Percentiles rank a stretch among this genome's conserved stretches.
phyloP scores from a whole-genome alignment of 108 stramenopile species.

The Cyclotella sp. region DNA sequence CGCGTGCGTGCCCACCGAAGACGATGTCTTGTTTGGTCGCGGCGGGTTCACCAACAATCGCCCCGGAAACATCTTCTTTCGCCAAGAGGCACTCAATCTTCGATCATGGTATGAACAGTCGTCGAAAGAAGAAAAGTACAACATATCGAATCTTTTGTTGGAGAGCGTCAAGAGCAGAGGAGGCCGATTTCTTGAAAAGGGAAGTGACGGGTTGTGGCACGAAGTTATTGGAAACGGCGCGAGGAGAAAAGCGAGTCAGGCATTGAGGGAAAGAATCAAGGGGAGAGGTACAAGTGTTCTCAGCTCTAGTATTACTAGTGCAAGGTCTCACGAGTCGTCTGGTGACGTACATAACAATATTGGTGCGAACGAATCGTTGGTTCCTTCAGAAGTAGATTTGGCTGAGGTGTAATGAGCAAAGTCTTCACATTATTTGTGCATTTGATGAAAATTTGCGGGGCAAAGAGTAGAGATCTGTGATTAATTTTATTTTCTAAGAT shows the following conservation, averaged over 20 bases:
- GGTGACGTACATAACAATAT: not conserved
- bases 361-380: not conserved
- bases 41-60: slow-evolving; percentile 76
- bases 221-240: slow-evolving; percentile 50
- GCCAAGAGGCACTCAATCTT: slow-evolving; percentile 41
- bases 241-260: slow-evolving; percentile 54
- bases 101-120: slow-evolving; percentile 31
- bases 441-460: too few species aligned
- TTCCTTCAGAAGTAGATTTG: too few species aligned
- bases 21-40: slow-evolving; percentile 80
- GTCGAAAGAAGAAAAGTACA: slow-evolving; percentile 50
- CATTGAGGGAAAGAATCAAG: slow-evolving; percentile 48
- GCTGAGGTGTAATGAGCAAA: too few species aligned
- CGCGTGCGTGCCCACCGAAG: slow-evolving; percentile 46
- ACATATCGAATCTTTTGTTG: slow-evolving; percentile 37
- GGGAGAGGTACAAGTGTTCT: not conserved
- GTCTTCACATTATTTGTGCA: too few species aligned
- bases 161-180: slow-evolving; percentile 35
- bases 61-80: slow-evolving; percentile 76
- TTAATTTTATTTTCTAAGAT: too few species aligned
- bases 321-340: not conserved
- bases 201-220: slow-evolving; percentile 51
- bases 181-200: slow-evolving; percentile 49
- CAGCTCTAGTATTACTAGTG: slow-evolving; percentile 6
- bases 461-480: too few species aligned